A percentile compares a stretch with the other conserved stretches of the same genome.
These are phyloP conservation scores for Xanthoceras sorbifolium DNA, from an alignment of 345 rosid genomes.

Conservation along the genomic window DNA sequence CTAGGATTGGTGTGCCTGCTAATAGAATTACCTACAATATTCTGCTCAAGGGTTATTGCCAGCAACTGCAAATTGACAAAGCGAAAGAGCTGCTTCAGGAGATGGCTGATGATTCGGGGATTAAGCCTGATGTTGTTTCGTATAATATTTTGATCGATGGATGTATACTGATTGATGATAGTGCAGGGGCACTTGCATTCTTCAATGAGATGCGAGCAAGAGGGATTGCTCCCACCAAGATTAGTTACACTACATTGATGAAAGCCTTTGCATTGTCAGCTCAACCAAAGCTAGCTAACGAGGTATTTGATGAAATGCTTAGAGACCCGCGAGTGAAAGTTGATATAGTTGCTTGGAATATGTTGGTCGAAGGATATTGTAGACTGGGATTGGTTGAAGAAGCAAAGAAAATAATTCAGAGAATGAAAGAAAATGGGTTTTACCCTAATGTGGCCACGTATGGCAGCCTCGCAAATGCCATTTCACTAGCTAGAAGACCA, in stretches of 20 bases:
- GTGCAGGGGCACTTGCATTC: constrained; percentile 76
- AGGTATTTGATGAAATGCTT: constrained; percentile 89
- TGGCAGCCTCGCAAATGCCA: constrained; percentile 81
- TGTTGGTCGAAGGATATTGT: constrained; percentile 87
- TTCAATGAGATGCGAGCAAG: constrained; percentile 84
- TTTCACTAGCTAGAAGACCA: constrained; percentile 85
- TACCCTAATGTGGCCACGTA: constrained; percentile 81
- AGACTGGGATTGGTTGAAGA: constrained; percentile 77
- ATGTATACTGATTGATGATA: constrained; percentile 82
- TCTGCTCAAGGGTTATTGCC: constrained; percentile 90
- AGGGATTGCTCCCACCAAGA: constrained; percentile 82
- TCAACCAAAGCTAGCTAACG: constrained; percentile 85
- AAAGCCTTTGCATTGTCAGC: constrained; percentile 88
- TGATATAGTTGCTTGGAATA: constrained; percentile 87
- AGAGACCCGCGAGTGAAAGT: constrained; percentile 76
- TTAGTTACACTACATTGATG: constrained; percentile 95
- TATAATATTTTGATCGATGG: constrained; percentile 87
- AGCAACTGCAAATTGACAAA: constrained; percentile 66
- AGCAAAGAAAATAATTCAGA: constrained; percentile 64
- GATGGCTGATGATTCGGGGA: constrained; percentile 56
- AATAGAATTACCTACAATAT: constrained; percentile 85
- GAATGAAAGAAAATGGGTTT: constrained; percentile 72
- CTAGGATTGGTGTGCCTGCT: constrained; percentile 73
- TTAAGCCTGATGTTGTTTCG: constrained; percentile 88
- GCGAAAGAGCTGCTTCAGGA: constrained; percentile 76